These are phyloP conservation scores for Magnaporthales sp. DNA, from an alignment of 2,329 filamentous ascomycete species.

Conservation along the genomic window DNA sequence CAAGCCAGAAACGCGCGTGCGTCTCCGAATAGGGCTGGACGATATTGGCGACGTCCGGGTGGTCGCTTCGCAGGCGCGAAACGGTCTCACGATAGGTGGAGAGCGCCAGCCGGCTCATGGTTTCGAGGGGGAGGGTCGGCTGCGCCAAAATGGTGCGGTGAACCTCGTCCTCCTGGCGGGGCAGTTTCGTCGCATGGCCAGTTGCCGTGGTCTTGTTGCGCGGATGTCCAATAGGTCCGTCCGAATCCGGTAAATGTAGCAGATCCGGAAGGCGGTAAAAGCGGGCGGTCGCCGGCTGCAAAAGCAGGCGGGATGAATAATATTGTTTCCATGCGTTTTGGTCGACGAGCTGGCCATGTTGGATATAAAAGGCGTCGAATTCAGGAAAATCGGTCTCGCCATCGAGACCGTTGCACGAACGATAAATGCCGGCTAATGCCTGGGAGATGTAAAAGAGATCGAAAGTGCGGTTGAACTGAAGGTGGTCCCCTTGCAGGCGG, in stretches of 20 bases:
- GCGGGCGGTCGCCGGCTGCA: background rate
- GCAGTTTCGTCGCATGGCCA: background rate
- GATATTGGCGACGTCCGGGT: background rate
- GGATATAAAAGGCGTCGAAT: background rate
- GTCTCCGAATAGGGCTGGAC: background rate
- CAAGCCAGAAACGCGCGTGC: background rate
- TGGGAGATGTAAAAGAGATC: background rate
- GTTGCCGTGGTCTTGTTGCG: background rate
- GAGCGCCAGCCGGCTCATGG: background rate
- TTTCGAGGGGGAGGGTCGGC: background rate
- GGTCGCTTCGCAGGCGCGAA: background rate
- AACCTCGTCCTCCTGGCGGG: background rate
- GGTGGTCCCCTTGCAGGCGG: background rate
- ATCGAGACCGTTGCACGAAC: background rate
- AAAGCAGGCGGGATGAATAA: background rate
- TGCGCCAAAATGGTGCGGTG: background rate
- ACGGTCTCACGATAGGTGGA: background rate
- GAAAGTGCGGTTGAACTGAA: background rate
- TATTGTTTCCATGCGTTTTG: background rate
- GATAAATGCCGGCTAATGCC: background rate
- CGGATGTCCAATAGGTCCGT: background rate
- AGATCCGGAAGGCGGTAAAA: background rate
- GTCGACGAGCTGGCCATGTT: background rate
- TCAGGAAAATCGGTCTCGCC: background rate
- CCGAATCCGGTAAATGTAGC: background rate